Evolutionary conservation across 176 grass and related monocot genomes (phyloP), one percentile per base, ranked within the genome.

Genomic region (Pontederia paniculata): DNA sequence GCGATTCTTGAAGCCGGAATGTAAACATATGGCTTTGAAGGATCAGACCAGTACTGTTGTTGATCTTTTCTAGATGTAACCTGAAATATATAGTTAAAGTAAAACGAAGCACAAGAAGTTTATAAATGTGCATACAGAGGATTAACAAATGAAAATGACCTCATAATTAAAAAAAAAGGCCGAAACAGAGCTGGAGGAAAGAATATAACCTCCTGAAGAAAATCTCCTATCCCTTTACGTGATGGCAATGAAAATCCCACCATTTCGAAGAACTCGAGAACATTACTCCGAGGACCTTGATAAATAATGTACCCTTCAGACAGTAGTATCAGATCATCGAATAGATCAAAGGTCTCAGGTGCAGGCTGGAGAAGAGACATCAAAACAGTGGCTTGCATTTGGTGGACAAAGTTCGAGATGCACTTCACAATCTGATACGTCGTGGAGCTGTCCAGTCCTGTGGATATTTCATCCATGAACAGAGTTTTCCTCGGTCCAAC

Each of bases 401-500:
- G 70, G 64, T 89, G 85, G 61, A 84, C 85, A 68, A 89, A 89
- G 57, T 89, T 84, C 71, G 60, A 71, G 77, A 80, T 63, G 61
- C 80, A 89, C 10, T 81, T 84, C 21, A 89, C 85, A 21, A 89
- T 89, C 70, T 89, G 85, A 68, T 63, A 89, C n/a, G 85, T 89
- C 13, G 85, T 89, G 37, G 85, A 80, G 57, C 85, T 89, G 55
- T 89, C 80, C 5, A 89, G 81, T 22, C 85, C 85, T 21, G 85
- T 89, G 14, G 85, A 89, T 80, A 89, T 89, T 75, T 89, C 85
- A 81, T 89, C 85, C 85, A 89, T 89, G 6, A 89, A 79, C 70
- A 89, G 70, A 13, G 74, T 75, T 78, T 89, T 89, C 45, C 77
- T 74, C 57, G 85, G 80, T 23, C 85, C 85, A 77, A 89, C 70